Percentiles rank a stretch among this genome's conserved stretches.
phyloP scores from a whole-genome alignment of 352 stramenopile genomes.

The Peronospora tabacina region DNA sequence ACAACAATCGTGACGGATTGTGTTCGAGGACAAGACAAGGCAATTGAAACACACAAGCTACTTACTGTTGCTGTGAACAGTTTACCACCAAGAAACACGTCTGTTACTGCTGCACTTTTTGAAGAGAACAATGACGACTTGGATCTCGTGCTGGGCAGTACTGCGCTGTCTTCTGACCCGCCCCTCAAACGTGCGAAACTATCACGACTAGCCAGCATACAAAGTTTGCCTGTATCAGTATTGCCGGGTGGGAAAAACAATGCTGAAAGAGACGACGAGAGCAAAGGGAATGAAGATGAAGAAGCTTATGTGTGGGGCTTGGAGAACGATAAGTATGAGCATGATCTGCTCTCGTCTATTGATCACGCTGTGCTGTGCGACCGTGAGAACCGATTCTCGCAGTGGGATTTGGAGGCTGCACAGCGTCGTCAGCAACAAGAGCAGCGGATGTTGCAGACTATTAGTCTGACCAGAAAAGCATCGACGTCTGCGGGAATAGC shows the following conservation, averaged over 20 bases:
- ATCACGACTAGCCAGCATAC: slow-evolving; percentile 8
- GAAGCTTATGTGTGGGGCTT: slow-evolving; percentile 62
- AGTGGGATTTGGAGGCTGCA: slow-evolving; percentile 61
- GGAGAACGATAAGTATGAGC: slow-evolving; percentile 61
- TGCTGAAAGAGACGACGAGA: slow-evolving; percentile 29
- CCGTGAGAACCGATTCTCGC: slow-evolving; percentile 72
- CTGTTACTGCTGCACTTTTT: slow-evolving; percentile 43
- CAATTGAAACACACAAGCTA: slow-evolving; percentile 14
- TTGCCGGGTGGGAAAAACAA: slow-evolving; percentile 15
- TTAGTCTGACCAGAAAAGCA: slow-evolving; percentile 6
- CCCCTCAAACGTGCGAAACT: slow-evolving; percentile 31
- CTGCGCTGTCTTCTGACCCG: slow-evolving; percentile 13
- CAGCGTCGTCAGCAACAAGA: slow-evolving; percentile 34
- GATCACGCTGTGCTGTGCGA: slow-evolving; percentile 75
- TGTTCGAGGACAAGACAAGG: slow-evolving; percentile 10
- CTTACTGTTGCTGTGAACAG: slow-evolving; percentile 12
- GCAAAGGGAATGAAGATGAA: slow-evolving; percentile 40
- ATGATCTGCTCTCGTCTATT: slow-evolving; percentile 65
- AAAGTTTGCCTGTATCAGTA: slow-evolving; percentile 12
- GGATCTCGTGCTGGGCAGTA: slow-evolving; percentile 15
- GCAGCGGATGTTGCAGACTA: slow-evolving; percentile 23
- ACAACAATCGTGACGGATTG: slow-evolving; percentile 10
- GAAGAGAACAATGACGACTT: slow-evolving; percentile 37
- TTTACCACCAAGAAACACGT: slow-evolving; percentile 35
- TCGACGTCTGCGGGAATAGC: slow-evolving; percentile 8